Percentiles rank a stretch among this genome's conserved stretches.
phyloP scores from a whole-genome alignment of 108 stramenopile species.

The Parietichytrium sp. region DNA sequence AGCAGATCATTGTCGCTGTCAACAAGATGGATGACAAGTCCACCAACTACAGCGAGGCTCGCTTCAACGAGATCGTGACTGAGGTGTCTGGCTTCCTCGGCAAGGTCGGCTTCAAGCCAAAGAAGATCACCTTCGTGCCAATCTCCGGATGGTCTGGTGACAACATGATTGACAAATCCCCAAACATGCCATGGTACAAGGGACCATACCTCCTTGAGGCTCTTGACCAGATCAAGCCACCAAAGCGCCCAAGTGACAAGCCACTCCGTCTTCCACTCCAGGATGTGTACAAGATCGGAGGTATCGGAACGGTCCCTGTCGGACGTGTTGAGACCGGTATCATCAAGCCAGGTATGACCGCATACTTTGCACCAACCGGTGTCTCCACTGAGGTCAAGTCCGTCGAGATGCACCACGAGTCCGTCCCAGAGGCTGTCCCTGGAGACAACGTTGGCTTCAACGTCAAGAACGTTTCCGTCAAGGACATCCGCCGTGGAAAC shows the following conservation, averaged over 20 bases:
- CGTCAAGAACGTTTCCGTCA: slow-evolving; percentile 81
- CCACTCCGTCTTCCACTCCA: slow-evolving; percentile 92
- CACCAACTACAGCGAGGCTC: slow-evolving; percentile 79
- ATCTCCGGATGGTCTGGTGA: slow-evolving; percentile 92
- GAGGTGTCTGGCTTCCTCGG: slow-evolving; percentile 65
- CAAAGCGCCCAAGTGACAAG: slow-evolving; percentile 83
- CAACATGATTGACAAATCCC: slow-evolving; percentile 84
- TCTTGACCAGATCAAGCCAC: slow-evolving; percentile 77
- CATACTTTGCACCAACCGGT: slow-evolving; percentile 75
- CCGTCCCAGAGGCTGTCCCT: slow-evolving; percentile 72
- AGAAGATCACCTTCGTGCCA: slow-evolving; percentile 86
- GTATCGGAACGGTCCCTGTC: slow-evolving; percentile 87
- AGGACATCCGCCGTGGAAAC: slow-evolving; percentile 82
- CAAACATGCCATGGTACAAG: slow-evolving; percentile 91
- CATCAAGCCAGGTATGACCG: slow-evolving; percentile 83
- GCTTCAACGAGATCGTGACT: slow-evolving; percentile 81
- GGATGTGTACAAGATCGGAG: slow-evolving; percentile 91
- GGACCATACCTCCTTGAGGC: slow-evolving; percentile 84
- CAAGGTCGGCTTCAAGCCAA: slow-evolving; percentile 68
- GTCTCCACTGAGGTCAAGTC: slow-evolving; percentile 77
- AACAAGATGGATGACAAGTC: slow-evolving; percentile 94
- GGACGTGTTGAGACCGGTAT: slow-evolving; percentile 90
- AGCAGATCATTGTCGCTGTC: slow-evolving; percentile 90
- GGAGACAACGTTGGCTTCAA: slow-evolving; percentile 96
- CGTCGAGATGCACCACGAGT: slow-evolving; percentile 92